Evolutionary conservation across 1,139 yeast species (phyloP), one percentile per base, ranked within the genome.

Genomic region (Geotrichum reessii): DNA sequence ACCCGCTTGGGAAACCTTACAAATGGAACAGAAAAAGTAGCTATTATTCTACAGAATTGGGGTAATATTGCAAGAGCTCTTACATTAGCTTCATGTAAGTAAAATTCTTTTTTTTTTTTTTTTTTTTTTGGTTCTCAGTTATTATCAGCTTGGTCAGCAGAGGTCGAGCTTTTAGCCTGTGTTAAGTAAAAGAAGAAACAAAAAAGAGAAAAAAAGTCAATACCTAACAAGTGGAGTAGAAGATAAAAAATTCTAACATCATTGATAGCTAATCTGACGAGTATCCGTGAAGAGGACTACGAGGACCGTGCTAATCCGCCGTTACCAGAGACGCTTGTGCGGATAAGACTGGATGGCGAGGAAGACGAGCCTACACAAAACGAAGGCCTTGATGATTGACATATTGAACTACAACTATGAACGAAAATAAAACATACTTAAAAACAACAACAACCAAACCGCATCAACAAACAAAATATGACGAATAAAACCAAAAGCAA

Each of bases 291-390:
- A 27, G 73, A 73, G 40, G 84, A 80, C 63, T 78, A 77, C 57
- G 81, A 80, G 44, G 66, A 70, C 12, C 60, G 53, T 27, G 71
- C 67, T 14, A 76, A 74, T 14, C 71, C 76, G 2, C 83, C 83
- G 1, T 72, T 81, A 37, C 84, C 86, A 17, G 89, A 88, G 67
- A 80, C 90, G 0, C 74, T 89, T 63, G 90, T 89, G 3, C 76
- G 96, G 55, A 80, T 87, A 42, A 76, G 81, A 58, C 73, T 85
- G 27, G 80, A 80, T 42, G 73, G 6, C 17, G 42, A 37, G 2
- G 42, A 37, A 6, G n/a, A 37, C 17, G 42, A 37, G 42, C n/a
- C n/a, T 12, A n/a, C 42, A 14, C 7, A n/a, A 7, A n/a, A 37
- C 42, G 42, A 14, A 19, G n/a, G 6, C n/a, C 6, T 19, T 6